phyloP scores from a whole-genome alignment of 2,329 filamentous ascomycete species.

The Epichloe scottii region DNA sequence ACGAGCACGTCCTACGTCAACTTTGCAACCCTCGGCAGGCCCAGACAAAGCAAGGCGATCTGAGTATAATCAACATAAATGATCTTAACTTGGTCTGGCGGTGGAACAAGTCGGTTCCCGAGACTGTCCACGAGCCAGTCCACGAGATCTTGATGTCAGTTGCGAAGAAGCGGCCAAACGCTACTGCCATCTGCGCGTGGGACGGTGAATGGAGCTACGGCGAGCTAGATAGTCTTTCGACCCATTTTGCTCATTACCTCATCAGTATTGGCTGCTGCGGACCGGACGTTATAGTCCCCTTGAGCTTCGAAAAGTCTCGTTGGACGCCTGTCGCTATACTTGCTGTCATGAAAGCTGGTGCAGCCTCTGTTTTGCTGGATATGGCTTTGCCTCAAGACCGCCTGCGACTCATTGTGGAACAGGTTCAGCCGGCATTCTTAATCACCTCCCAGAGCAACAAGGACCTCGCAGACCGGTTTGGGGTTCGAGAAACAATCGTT shows the following conservation, averaged over 20 bases:
- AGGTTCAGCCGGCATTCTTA: conserved; percentile 4
- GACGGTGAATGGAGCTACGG: conserved; percentile 30
- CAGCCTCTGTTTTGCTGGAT: conserved; percentile 5
- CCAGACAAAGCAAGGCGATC: no score
- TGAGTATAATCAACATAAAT: no score
- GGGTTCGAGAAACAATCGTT: no score
- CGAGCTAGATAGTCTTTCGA: conserved; percentile 14
- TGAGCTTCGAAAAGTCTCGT: conserved; percentile 2
- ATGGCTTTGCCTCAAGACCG: conserved; percentile 7
- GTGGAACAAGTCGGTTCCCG: no score
- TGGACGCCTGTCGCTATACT: conserved; percentile 4
- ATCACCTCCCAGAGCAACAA: no score
- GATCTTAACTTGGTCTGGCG: no score
- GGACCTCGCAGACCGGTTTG: no score
- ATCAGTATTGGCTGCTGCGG: background rate
- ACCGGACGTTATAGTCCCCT: background rate
- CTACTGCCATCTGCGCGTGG: conserved; percentile 5
- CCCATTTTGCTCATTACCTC: conserved; percentile 4
- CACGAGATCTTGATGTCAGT: background rate
- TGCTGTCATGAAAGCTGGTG: background rate
- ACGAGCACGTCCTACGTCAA: no score
- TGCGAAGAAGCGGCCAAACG: no score
- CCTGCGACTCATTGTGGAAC: conserved; percentile 7
- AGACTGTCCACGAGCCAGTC: no score
- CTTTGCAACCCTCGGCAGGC: no score